A percentile compares a stretch with the other conserved stretches of the same genome.
Evolutionary conservation across 1,284 basidiomycete species (phyloP).

Genomic region (Boletus semigastroideus): DNA sequence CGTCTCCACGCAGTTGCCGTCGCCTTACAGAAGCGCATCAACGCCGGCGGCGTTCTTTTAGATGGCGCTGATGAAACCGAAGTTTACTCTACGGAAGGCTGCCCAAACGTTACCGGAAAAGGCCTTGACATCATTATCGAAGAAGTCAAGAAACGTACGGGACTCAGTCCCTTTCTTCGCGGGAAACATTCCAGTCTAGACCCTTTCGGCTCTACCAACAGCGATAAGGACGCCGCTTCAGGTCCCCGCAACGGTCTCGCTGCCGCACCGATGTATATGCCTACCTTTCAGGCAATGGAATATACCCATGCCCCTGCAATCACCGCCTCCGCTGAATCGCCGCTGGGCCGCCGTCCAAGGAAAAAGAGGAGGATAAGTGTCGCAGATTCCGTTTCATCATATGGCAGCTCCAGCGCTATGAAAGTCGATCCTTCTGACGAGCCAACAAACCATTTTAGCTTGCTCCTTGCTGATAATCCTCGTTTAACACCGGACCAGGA

Average conservation of each 20-base stretch:
- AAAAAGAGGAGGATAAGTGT: slow-evolving; percentile 39
- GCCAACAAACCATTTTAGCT: slow-evolving; percentile 14
- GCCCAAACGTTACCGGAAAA: slow-evolving; percentile 43
- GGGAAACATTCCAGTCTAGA: slow-evolving; percentile 52
- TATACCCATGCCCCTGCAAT: slow-evolving; percentile 39
- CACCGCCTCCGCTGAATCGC: slow-evolving; percentile 30
- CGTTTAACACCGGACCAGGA: slow-evolving; percentile 35
- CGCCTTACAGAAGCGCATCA: slow-evolving; percentile 42
- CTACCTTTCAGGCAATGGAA: slow-evolving; percentile 48
- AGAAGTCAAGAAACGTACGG: slow-evolving; percentile 48
- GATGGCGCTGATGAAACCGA: slow-evolving; percentile 26
- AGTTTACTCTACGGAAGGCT: slow-evolving; percentile 27
- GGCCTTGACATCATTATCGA: slow-evolving; percentile 50
- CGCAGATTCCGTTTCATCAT: slow-evolving; percentile 35
- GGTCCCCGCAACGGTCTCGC: slow-evolving; percentile 28
- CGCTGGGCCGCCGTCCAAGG: slow-evolving; percentile 29
- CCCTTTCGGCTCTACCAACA: slow-evolving; percentile 43
- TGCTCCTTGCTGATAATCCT: slow-evolving; percentile 30
- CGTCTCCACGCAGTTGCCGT: slow-evolving; percentile 41
- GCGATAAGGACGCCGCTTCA: slow-evolving; percentile 36
- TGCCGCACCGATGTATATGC: slow-evolving; percentile 41
- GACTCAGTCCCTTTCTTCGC: slow-evolving; percentile 47
- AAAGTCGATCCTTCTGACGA: slow-evolving; percentile 29
- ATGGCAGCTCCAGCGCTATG: slow-evolving; percentile 29
- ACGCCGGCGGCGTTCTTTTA: slow-evolving; percentile 35